phyloP scores from a whole-genome alignment of 2,329 filamentous ascomycete genomes.

The Colletotrichum gloeosporioides region DNA sequence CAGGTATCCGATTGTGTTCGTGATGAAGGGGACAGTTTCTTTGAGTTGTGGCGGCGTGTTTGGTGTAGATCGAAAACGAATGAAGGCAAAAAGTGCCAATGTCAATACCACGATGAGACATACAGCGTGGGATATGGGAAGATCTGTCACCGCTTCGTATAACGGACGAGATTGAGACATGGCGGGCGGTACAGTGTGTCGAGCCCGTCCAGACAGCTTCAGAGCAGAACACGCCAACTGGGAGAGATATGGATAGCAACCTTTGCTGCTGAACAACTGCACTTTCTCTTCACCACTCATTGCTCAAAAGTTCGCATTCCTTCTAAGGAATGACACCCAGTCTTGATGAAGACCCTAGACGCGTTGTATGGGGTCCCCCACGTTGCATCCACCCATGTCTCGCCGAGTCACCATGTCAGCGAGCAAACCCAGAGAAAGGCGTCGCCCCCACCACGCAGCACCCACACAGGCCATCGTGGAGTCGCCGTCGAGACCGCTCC shows the following conservation, averaged over 20 bases:
- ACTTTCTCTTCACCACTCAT: too few species aligned
- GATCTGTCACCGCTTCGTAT: neutral
- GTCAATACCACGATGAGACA: neutral
- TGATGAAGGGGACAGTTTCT: neutral
- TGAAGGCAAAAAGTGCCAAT: neutral
- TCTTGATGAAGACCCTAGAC: neutral
- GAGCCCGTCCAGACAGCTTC: neutral
- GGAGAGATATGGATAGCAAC: neutral
- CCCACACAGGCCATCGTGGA: too few species aligned
- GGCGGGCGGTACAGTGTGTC: neutral
- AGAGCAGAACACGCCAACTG: neutral
- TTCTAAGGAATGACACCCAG: too few species aligned
- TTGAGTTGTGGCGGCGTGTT: neutral
- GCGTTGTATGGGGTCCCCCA: neutral
- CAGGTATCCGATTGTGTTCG: neutral
- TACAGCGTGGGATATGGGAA: neutral
- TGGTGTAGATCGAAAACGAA: neutral
- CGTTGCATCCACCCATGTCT: neutral
- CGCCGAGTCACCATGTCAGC: neutral
- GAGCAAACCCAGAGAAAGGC: neutral
- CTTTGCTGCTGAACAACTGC: too few species aligned
- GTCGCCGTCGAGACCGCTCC: neutral
- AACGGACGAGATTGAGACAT: neutral
- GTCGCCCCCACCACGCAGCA: neutral
- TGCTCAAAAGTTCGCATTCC: too few species aligned